Percentiles rank a stretch among this genome's conserved stretches.
Evolutionary conservation across 2,329 filamentous ascomycete genomes (phyloP).

Genomic region (Cladophialophora exuberans): DNA sequence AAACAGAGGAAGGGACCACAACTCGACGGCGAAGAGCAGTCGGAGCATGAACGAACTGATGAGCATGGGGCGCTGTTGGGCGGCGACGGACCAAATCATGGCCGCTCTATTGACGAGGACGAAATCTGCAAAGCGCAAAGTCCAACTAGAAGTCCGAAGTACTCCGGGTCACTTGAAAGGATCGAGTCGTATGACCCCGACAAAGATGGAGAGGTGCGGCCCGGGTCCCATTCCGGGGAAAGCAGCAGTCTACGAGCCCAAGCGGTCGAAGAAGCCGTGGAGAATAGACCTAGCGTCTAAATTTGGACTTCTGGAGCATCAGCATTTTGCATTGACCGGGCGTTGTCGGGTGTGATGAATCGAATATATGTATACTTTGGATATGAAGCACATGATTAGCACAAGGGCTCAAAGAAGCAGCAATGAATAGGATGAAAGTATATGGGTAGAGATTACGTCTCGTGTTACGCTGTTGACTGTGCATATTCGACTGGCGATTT

Average conservation of each 20-base stretch:
- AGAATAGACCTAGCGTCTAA: slow-evolving; percentile 24
- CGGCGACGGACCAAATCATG: slow-evolving; percentile 24
- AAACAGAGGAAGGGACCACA: slow-evolving; percentile 55
- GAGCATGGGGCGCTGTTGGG: slow-evolving; percentile 31
- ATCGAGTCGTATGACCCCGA: slow-evolving; percentile 20
- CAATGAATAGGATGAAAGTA: background rate
- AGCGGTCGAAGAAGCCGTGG: slow-evolving; percentile 26
- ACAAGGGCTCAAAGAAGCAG: background rate
- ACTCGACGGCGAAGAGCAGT: slow-evolving; percentile 13
- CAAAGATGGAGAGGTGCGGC: slow-evolving; percentile 22
- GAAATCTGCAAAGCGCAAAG: slow-evolving; percentile 22
- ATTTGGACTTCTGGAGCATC: background rate
- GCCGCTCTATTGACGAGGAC: slow-evolving; percentile 30
- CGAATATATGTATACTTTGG: slow-evolving; percentile 4
- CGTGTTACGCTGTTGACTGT: slow-evolving; percentile 14
- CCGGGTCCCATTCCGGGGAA: slow-evolving; percentile 6
- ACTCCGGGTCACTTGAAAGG: slow-evolving; percentile 1
- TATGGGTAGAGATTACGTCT: slow-evolving; percentile 3
- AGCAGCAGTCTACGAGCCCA: slow-evolving; percentile 21
- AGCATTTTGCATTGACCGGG: background rate
- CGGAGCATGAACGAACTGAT: slow-evolving; percentile 15
- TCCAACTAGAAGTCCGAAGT: background rate
- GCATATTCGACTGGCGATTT: slow-evolving; percentile 5
- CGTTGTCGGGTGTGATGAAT: background rate
- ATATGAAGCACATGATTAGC: background rate